phyloP scores from a whole-genome alignment of 202 grass and related monocot species.

The Elaeis oleifera region DNA sequence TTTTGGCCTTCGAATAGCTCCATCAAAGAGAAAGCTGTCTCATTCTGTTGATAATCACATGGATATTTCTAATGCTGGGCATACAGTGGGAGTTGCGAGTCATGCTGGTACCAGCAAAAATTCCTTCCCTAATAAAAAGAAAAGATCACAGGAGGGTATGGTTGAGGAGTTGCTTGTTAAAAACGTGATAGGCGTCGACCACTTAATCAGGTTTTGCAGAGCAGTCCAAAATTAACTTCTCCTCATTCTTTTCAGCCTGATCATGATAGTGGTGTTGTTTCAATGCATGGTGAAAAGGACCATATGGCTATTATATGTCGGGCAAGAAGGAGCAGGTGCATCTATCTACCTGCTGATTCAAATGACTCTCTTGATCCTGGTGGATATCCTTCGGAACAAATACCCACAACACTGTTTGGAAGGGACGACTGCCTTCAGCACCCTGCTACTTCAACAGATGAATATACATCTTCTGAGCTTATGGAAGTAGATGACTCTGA shows the following conservation, averaged over 20 bases:
- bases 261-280: conserved; percentile 34
- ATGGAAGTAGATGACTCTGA: conserved; percentile 41
- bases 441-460: conserved; percentile 50
- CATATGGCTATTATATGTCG: conserved; percentile 27
- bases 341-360: conserved; percentile 64
- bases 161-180: conserved; percentile 53
- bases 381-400: conserved; percentile 43
- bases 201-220: conserved; percentile 59
- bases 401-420: conserved; percentile 42
- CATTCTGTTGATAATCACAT: conserved; percentile 37
- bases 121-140: conserved; percentile 33
- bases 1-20: conserved; percentile 38
- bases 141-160: conserved; percentile 41
- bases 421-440: conserved; percentile 54
- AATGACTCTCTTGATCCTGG: conserved; percentile 53
- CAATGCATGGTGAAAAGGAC: conserved; percentile 39
- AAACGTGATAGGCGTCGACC: conserved; percentile 47
- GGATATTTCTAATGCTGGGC: conserved; percentile 32
- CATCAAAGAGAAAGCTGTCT: conserved; percentile 39
- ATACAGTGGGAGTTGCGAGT: conserved; percentile 22
- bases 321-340: conserved; percentile 47
- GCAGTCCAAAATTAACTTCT: conserved; percentile 34
- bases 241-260: conserved; percentile 25
- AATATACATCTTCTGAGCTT: conserved; percentile 62
- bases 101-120: conserved; percentile 31